phyloP scores from a whole-genome alignment of 176 grass and related monocot genomes.

The Hyparrhenia diplandra region DNA sequence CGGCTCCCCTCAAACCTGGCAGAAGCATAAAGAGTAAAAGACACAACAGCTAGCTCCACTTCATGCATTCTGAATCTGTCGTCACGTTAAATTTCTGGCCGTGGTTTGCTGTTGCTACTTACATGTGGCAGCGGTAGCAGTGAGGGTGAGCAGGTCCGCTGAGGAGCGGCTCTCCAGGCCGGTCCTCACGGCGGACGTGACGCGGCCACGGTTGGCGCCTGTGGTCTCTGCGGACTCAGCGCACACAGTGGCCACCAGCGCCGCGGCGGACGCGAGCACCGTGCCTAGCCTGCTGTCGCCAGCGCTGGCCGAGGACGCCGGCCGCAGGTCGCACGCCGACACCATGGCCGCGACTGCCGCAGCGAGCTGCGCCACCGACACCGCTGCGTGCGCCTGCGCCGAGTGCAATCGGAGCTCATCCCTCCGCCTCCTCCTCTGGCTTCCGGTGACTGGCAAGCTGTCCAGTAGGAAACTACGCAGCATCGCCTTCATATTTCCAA shows the following conservation, averaged over 20 bases:
- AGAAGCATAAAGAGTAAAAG: too few species aligned
- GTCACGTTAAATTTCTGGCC: neutral
- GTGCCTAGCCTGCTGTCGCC: constrained; percentile 34
- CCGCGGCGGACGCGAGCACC: constrained; percentile 60
- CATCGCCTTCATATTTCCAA: constrained; percentile 46
- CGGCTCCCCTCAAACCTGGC: constrained; percentile 71
- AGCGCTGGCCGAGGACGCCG: too few species aligned
- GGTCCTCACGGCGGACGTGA: constrained; percentile 52
- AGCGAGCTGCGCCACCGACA: constrained; percentile 76
- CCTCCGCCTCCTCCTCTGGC: constrained; percentile 36
- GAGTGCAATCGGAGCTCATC: constrained; percentile 66
- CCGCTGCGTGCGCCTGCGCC: constrained; percentile 73
- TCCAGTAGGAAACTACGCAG: constrained; percentile 47
- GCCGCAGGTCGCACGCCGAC: constrained; percentile 39
- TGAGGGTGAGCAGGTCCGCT: constrained; percentile 57
- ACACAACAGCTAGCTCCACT: neutral
- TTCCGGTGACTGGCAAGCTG: constrained; percentile 42
- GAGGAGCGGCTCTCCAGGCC: constrained; percentile 58
- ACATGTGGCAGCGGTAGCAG: constrained; percentile 81
- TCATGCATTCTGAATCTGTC: neutral
- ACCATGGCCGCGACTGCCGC: constrained; percentile 60
- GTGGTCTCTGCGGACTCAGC: constrained; percentile 70
- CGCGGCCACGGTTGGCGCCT: constrained; percentile 39
- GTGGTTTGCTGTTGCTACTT: neutral
- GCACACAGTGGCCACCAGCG: constrained; percentile 87